Percentiles rank a stretch among this genome's conserved stretches.
These are phyloP conservation scores for Thymus mandschuricus DNA, from an alignment of 257 asterid species.

Conservation along the genomic window DNA sequence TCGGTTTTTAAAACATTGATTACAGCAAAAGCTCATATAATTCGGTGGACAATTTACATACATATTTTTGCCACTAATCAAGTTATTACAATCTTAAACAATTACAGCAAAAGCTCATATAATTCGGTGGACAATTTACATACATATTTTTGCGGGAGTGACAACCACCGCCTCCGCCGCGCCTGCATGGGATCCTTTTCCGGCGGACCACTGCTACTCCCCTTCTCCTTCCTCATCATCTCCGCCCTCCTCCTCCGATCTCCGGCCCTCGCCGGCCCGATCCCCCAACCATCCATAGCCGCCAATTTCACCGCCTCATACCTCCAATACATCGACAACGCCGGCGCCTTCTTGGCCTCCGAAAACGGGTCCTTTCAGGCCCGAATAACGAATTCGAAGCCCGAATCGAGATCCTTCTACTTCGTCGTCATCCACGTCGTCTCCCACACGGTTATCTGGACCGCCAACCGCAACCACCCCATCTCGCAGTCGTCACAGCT, in stretches of 20 bases:
- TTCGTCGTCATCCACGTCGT: slow-evolving; percentile 39
- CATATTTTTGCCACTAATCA: too few relatives aligned
- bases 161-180: slow-evolving; percentile 25
- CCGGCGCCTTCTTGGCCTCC: slow-evolving; percentile 50
- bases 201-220: neutral
- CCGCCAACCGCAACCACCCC: slow-evolving; percentile 49
- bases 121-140: too few relatives aligned
- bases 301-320: slow-evolving; percentile 44
- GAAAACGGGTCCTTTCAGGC: slow-evolving; percentile 39
- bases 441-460: slow-evolving; percentile 42
- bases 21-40: too few relatives aligned
- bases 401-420: slow-evolving; percentile 41
- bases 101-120: too few relatives aligned
- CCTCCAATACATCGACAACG: slow-evolving; percentile 44
- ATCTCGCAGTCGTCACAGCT: slow-evolving; percentile 43
- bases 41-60: too few relatives aligned
- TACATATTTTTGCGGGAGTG: too few relatives aligned
- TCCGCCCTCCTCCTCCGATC: neutral
- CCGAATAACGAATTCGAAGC: slow-evolving; percentile 36
- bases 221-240: neutral
- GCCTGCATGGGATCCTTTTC: slow-evolving; percentile 42
- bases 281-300: slow-evolving; percentile 24
- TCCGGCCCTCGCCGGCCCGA: slow-evolving; percentile 37
- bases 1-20: too few relatives aligned
- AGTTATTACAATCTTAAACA: too few relatives aligned